These are phyloP conservation scores for Paramecium primaurelia DNA, from an alignment of 73 alveolate species.

Conservation along the genomic window DNA sequence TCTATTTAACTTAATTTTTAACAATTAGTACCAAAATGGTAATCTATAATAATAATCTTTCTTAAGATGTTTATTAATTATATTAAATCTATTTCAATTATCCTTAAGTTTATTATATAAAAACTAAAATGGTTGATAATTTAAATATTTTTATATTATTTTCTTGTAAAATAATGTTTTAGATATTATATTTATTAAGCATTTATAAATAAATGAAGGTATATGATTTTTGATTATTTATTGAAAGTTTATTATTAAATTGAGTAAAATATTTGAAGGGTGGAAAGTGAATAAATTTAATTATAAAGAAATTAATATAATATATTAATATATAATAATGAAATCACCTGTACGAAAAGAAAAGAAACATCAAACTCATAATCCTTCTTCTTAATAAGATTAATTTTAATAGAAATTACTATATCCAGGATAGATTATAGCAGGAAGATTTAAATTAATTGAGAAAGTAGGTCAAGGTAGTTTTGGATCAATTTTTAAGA, in stretches of 20 bases:
- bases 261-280: neutral
- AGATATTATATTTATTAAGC: neutral
- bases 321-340: neutral
- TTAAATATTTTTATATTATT: neutral
- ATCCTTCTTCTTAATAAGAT: neutral
- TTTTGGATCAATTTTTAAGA: conserved; percentile 55
- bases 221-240: neutral
- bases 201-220: neutral
- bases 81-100: too few relatives aligned
- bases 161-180: neutral
- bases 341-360: neutral
- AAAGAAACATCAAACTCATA: conserved; percentile 29
- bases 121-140: too few relatives aligned
- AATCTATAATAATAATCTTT: too few relatives aligned
- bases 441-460: conserved; percentile 39
- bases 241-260: neutral
- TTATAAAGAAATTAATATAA: neutral
- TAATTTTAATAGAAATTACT: neutral
- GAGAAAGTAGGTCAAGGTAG: conserved; percentile 61
- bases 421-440: conserved; percentile 41
- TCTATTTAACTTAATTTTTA: too few relatives aligned
- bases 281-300: neutral
- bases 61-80: too few relatives aligned
- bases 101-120: too few relatives aligned
- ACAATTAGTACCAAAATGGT: too few relatives aligned